These are phyloP conservation scores for Candida sithepensis DNA, from an alignment of 805 yeast genomes.

Conservation along the genomic window DNA sequence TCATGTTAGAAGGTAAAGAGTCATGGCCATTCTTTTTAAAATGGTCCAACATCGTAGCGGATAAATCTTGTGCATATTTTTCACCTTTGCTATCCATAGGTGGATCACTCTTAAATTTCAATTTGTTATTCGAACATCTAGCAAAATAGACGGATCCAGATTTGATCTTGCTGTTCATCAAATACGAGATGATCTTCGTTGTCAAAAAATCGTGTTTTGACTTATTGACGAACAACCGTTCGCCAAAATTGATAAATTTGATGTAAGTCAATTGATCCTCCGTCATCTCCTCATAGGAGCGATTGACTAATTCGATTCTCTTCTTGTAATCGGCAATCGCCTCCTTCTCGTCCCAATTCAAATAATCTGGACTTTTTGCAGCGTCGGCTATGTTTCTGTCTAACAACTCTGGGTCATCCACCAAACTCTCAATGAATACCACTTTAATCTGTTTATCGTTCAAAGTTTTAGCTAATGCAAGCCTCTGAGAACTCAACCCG, in stretches of 20 bases:
- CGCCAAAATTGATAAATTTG: constrained; percentile 89
- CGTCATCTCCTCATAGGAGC: constrained; percentile 70
- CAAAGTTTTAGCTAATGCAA: constrained; percentile 52
- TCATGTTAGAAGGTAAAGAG: constrained; percentile 38
- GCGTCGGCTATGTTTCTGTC: constrained; percentile 81
- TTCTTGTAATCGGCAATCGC: constrained; percentile 77
- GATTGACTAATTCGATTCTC: constrained; percentile 64
- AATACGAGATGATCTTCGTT: constrained; percentile 85
- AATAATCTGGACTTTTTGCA: constrained; percentile 81
- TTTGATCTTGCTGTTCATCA: constrained; percentile 87
- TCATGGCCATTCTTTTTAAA: constrained; percentile 18
- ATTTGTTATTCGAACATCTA: constrained; percentile 60
- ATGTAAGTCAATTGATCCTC: constrained; percentile 63
- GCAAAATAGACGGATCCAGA: constrained; percentile 93
- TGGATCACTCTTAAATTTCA: constrained; percentile 72
- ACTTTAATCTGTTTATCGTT: constrained; percentile 62
- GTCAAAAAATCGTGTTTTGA: constrained; percentile 85
- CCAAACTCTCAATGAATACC: constrained; percentile 82
- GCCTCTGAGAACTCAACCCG: constrained; percentile 67
- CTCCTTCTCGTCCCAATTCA: constrained; percentile 64
- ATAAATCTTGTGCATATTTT: constrained; percentile 61
- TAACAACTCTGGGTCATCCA: constrained; percentile 68
- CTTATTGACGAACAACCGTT: constrained; percentile 71
- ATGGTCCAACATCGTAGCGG: constrained; percentile 47
- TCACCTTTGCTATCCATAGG: constrained; percentile 73